phyloP scores from a whole-genome alignment of 345 rosid genomes.

The Lumnitzera littorea region DNA sequence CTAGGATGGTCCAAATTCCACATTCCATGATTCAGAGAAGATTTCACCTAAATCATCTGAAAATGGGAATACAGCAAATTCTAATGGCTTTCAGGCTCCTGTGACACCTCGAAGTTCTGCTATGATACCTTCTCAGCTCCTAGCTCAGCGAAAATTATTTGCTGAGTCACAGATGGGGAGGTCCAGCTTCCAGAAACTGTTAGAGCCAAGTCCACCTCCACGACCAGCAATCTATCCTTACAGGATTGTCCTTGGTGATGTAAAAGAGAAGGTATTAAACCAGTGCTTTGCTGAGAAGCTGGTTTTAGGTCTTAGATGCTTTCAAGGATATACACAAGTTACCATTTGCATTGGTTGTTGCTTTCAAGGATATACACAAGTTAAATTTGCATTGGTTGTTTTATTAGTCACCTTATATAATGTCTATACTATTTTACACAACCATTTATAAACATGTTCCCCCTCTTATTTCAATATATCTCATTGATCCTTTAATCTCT shows the following conservation, averaged over 20 bases:
- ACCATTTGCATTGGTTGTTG: neutral
- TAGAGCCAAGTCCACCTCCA: conserved; percentile 82
- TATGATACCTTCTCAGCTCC: conserved; percentile 40
- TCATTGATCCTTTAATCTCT: no score
- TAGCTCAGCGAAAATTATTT: conserved; percentile 66
- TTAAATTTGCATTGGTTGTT: neutral
- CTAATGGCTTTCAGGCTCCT: conserved; percentile 28
- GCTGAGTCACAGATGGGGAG: conserved; percentile 77
- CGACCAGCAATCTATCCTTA: conserved; percentile 87
- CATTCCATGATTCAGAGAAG: conserved; percentile 18
- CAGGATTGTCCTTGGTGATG: conserved; percentile 86
- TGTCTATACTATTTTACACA: no score
- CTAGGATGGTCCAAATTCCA: conserved; percentile 31
- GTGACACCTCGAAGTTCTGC: conserved; percentile 37
- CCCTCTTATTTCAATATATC: no score
- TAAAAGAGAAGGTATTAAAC: conserved; percentile 76
- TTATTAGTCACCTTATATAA: no score
- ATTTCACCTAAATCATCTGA: conserved; percentile 17
- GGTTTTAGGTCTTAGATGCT: neutral
- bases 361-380: neutral
- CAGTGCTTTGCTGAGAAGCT: neutral
- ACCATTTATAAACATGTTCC: no score
- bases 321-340: neutral
- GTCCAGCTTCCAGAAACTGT: conserved; percentile 89
- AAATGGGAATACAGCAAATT: conserved; percentile 37